Evolutionary conservation across 176 grass and related monocot genomes (phyloP), one percentile per base, ranked within the genome.

Genomic region (Avena atlantica): DNA sequence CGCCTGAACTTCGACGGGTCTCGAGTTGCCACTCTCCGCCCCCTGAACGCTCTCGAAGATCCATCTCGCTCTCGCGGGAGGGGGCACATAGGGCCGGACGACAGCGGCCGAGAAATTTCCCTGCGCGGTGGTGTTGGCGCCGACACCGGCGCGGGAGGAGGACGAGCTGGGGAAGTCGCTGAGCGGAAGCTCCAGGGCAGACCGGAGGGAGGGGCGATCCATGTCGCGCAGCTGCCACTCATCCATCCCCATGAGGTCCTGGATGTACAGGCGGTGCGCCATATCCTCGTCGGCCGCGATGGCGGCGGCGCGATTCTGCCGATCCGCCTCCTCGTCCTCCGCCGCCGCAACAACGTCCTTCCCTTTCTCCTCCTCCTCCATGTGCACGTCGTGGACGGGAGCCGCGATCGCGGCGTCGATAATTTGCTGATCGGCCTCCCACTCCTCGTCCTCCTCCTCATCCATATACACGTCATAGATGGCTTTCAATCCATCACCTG

Each of bases 381-480:
- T 44, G 50, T 25, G 6, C 11, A 23, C 23, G 36, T 37, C 65
- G 13, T 19, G 1, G 36, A 20, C 0, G 53, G 37, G n/a, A 12
- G 5, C 37, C 69, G 72, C 70, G 15, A 6, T 17, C 24, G 3
- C 52, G 14, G 14, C 15, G 53, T 52, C 36, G 17, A 71, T 40
- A 5, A 2, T 10, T 20, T 47, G 8, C 19, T 5, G 19, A 21
- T 72, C 9, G 19, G 19, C 70, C 42, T 47, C 70, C 12, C 7
- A 3, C 20, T 37, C 37, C 4, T 2, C 40, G 20, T 72, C 70
- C 40, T 47, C 20, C 37, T 74, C 29, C 6, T 40, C 67, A 3
- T 71, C 37, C 37, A 74, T 49, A 12, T 74, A 74, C 44, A 23
- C 44, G 70, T 74, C 70, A n/a, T 74, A 74, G 40, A 42, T 42